phyloP scores from a whole-genome alignment of 108 stramenopile genomes.

The Skeletonema menzelii region DNA sequence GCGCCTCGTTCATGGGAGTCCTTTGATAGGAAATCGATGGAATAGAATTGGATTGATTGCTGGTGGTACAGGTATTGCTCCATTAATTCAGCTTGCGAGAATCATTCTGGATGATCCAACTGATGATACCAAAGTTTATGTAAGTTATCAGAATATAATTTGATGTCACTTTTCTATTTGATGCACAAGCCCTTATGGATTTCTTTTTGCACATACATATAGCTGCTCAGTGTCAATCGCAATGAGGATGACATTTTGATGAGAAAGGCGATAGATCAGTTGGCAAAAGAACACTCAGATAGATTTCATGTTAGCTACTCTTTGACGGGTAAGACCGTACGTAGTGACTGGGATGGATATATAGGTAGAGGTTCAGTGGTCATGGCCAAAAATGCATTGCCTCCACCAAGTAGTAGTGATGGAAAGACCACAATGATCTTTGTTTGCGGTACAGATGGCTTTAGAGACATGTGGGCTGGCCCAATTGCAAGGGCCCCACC shows the following conservation, averaged over 20 bases:
- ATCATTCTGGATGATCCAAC: slow-evolving; percentile 21
- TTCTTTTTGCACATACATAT: not conserved
- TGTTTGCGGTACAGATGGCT: slow-evolving; percentile 39
- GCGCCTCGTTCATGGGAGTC: slow-evolving; percentile 19
- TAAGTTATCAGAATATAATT: not conserved
- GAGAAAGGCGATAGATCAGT: slow-evolving; percentile 14
- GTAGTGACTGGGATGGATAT: slow-evolving; percentile 3
- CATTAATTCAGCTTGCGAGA: slow-evolving; percentile 26
- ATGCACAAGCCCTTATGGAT: not conserved
- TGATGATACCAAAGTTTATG: not conserved
- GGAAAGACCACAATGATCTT: slow-evolving; percentile 27
- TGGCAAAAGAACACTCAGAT: slow-evolving; percentile 18
- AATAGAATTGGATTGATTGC: slow-evolving; percentile 32
- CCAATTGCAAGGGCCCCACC: slow-evolving; percentile 26
- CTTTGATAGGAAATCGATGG: slow-evolving; percentile 13
- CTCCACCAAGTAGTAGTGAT: slow-evolving; percentile 11
- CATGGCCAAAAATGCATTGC: slow-evolving; percentile 8
- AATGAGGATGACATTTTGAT: slow-evolving; percentile 19
- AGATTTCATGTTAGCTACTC: slow-evolving; percentile 30
- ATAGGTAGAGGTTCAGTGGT: slow-evolving; percentile 15
- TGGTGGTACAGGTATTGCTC: slow-evolving; percentile 48
- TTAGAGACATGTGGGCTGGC: slow-evolving; percentile 30
- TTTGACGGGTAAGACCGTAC: slow-evolving; percentile 8
- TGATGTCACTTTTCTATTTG: not conserved
- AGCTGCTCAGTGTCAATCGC: slow-evolving; percentile 20